A percentile compares a stretch with the other conserved stretches of the same genome.
Conservation (phyloP, 257 asterid genomes). For the Nyctanthes arbortristis region DNA sequence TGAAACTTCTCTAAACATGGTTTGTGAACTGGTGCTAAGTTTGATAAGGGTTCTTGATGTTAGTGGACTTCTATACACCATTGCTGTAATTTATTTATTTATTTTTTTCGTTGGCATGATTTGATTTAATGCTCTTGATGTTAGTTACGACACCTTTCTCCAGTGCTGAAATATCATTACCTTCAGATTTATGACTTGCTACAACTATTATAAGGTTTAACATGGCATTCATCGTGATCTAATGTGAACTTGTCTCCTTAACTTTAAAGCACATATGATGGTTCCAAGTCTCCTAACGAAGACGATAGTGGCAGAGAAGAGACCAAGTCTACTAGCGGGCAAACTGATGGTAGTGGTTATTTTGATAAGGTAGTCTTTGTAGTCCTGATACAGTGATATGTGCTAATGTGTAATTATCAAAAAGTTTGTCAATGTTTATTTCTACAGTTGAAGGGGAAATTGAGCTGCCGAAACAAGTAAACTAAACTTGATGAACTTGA, state of each 20-base stretch:
- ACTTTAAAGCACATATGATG: constrained; percentile 52
- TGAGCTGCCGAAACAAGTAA: constrained; percentile 76
- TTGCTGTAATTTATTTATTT: too few relatives aligned
- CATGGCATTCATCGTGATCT: constrained; percentile 22
- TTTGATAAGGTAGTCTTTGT: too few relatives aligned
- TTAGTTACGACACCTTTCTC: constrained; percentile 9
- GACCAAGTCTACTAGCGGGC: constrained; percentile 46
- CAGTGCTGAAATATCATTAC: constrained; percentile 12
- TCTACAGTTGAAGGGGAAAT: constrained; percentile 76
- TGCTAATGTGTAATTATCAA: not conserved
- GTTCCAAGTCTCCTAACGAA: constrained; percentile 62
- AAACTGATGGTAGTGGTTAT: constrained; percentile 64
- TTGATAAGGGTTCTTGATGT: too few relatives aligned
- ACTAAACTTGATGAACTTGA: constrained; percentile 89
- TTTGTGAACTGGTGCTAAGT: too few relatives aligned
- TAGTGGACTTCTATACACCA: too few relatives aligned
- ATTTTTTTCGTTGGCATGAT: constrained; percentile 5
- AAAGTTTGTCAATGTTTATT: constrained; percentile 17
- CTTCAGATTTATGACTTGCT: not conserved
- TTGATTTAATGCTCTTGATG: constrained; percentile 12
- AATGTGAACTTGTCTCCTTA: constrained; percentile 49
- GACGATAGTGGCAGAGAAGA: constrained; percentile 44
- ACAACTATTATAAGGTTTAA: not conserved
- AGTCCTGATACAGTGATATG: too few relatives aligned
- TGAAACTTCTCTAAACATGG: too few relatives aligned